Conservation (phyloP, 306 rosid species). For the Cucurbita moschata region DNA sequence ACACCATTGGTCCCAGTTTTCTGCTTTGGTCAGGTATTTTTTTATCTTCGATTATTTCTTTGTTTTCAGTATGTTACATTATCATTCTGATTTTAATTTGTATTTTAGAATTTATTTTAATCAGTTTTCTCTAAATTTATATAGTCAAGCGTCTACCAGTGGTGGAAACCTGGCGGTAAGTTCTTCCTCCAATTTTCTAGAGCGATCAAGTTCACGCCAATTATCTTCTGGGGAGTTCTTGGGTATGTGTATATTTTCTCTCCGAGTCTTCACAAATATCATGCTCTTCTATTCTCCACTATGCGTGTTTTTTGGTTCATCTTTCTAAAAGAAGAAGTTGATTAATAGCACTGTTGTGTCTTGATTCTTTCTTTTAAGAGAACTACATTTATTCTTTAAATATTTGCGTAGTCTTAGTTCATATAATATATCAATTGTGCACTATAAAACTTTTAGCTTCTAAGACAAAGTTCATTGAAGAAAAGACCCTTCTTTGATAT, state of each 20-base stretch:
- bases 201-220: slow-evolving; percentile 65
- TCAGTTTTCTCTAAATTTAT: slow-evolving; percentile 5
- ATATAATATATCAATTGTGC: neutral
- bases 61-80: neutral
- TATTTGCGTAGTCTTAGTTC: neutral
- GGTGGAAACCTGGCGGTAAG: slow-evolving; percentile 91
- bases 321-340: neutral
- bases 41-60: neutral
- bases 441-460: neutral
- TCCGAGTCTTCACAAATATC: neutral
- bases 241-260: slow-evolving; percentile 39
- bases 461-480: neutral
- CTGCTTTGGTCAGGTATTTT: slow-evolving; percentile 83
- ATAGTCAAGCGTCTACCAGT: slow-evolving; percentile 59
- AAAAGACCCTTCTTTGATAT: neutral
- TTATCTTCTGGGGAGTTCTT: slow-evolving; percentile 71
- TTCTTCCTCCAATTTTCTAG: slow-evolving; percentile 45
- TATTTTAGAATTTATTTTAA: neutral
- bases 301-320: neutral
- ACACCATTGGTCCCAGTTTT: slow-evolving; percentile 80
- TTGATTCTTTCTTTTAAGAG: neutral
- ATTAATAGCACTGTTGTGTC: neutral
- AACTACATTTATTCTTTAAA: neutral
- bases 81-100: neutral
- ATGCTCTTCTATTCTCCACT: neutral